Percentiles rank a stretch among this genome's conserved stretches.
phyloP scores from a whole-genome alignment of 768 basidiomycete genomes.

The Pluteus cervinus region DNA sequence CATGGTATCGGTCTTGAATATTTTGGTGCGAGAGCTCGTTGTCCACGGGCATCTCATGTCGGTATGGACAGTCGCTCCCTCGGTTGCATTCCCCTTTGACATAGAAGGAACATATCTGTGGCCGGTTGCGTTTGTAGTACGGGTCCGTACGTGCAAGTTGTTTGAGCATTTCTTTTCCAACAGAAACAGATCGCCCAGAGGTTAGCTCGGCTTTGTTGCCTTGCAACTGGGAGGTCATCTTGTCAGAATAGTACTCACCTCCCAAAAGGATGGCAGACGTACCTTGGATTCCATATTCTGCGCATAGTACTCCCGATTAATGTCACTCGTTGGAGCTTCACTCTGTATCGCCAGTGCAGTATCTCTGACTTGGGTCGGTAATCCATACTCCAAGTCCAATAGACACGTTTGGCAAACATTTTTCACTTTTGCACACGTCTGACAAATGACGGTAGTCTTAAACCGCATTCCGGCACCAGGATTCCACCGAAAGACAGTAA shows the following conservation, averaged over 20 bases:
- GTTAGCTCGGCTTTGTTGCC: slow-evolving; percentile 64
- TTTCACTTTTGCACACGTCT: slow-evolving; percentile 94
- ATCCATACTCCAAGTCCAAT: slow-evolving; percentile 90
- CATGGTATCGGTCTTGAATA: slow-evolving; percentile 92
- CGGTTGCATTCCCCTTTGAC: slow-evolving; percentile 93
- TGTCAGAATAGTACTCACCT: slow-evolving; percentile 1
- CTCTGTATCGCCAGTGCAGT: slow-evolving; percentile 83
- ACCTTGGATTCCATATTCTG: slow-evolving; percentile 90
- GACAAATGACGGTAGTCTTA: slow-evolving; percentile 97
- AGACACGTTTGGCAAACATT: slow-evolving; percentile 98
- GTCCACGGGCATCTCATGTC: slow-evolving; percentile 85
- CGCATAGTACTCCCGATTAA: slow-evolving; percentile 93
- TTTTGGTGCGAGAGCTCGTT: slow-evolving; percentile 88
- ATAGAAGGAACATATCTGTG: slow-evolving; percentile 93
- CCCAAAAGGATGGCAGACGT: slow-evolving; percentile 15
- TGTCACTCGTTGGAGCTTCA: slow-evolving; percentile 92
- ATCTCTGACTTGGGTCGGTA: slow-evolving; percentile 96
- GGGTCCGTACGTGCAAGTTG: slow-evolving; percentile 92
- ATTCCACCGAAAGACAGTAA: slow-evolving; percentile 98
- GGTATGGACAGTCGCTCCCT: slow-evolving; percentile 90
- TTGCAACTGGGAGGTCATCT: slow-evolving; percentile 45
- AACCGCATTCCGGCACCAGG: slow-evolving; percentile 89
- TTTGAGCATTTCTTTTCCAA: slow-evolving; percentile 96
- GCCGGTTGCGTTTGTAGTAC: slow-evolving; percentile 94
- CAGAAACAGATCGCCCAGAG: slow-evolving; percentile 58